A percentile compares a stretch with the other conserved stretches of the same genome.
Conservation (phyloP, 2,329 filamentous ascomycete species). For the Neofusicoccum ribis region DNA sequence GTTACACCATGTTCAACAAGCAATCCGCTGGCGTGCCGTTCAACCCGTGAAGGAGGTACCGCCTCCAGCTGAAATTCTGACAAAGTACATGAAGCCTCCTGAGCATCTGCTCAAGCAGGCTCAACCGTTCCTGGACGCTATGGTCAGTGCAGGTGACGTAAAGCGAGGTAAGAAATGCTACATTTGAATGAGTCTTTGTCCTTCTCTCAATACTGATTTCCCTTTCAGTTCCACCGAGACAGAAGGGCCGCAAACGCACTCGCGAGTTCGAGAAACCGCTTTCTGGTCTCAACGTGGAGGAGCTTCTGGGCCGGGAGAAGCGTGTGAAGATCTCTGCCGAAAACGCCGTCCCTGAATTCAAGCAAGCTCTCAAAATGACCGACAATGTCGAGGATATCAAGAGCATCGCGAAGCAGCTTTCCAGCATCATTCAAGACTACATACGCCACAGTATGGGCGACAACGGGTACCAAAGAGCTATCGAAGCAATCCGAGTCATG, state of each 20-base stretch:
- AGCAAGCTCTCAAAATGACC: slow-evolving; percentile 67
- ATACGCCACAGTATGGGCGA: slow-evolving; percentile 75
- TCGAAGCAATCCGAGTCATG: slow-evolving; percentile 77
- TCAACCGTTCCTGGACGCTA: slow-evolving; percentile 57
- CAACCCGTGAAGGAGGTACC: slow-evolving; percentile 66
- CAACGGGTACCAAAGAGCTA: slow-evolving; percentile 68
- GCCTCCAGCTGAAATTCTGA: slow-evolving; percentile 63
- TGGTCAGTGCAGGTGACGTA: slow-evolving; percentile 72
- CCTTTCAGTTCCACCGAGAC: slow-evolving; percentile 68
- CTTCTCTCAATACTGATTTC: slow-evolving; percentile 26
- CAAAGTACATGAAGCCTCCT: slow-evolving; percentile 73
- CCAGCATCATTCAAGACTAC: slow-evolving; percentile 65
- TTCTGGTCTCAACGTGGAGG: slow-evolving; percentile 84
- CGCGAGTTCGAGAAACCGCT: slow-evolving; percentile 74
- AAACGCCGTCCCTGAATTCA: slow-evolving; percentile 90
- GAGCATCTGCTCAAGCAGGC: slow-evolving; percentile 61
- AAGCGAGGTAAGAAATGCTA: slow-evolving; percentile 59
- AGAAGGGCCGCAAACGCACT: slow-evolving; percentile 68
- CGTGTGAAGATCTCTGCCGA: slow-evolving; percentile 59
- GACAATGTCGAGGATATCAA: slow-evolving; percentile 61
- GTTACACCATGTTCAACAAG: slow-evolving; percentile 86
- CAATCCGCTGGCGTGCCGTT: slow-evolving; percentile 78
- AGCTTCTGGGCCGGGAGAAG: slow-evolving; percentile 66
- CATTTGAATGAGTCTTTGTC: slow-evolving; percentile 20
- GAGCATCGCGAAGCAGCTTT: slow-evolving; percentile 74